Evolutionary conservation across 345 rosid genomes (phyloP).

Genomic region (Salix suchowensis): DNA sequence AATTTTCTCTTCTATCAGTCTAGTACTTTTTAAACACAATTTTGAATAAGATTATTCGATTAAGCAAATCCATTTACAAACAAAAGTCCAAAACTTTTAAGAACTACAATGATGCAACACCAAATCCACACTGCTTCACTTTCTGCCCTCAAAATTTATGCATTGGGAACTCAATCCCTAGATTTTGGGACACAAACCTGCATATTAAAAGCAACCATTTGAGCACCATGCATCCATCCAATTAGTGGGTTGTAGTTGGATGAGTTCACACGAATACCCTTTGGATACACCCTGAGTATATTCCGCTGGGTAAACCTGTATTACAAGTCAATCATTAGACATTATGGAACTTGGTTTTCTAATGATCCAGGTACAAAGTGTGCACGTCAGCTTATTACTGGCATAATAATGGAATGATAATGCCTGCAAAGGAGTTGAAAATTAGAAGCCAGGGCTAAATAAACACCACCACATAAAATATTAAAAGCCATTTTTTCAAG

Average conservation of each 20-base stretch:
- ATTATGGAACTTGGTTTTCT: not conserved
- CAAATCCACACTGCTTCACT: not conserved
- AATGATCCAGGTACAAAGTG: not conserved
- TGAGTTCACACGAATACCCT: conserved; percentile 69
- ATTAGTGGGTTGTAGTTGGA: conserved; percentile 66
- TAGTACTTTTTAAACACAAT: not conserved
- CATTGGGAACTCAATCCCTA: not conserved
- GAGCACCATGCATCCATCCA: conserved; percentile 87
- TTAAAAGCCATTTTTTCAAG: not conserved
- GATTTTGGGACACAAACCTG: conserved; percentile 42
- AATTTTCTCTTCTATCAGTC: not conserved
- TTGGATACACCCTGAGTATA: conserved; percentile 79
- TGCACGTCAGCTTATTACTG: not conserved
- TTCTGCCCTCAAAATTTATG: not conserved
- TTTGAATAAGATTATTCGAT: not conserved
- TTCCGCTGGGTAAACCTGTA: conserved; percentile 73
- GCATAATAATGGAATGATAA: not conserved
- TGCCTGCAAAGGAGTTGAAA: not conserved
- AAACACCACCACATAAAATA: not conserved
- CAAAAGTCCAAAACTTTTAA: not conserved
- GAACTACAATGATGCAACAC: not conserved
- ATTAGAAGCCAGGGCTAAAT: not conserved
- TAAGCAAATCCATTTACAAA: not conserved
- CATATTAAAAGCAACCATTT: conserved; percentile 89
- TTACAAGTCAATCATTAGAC: conserved; percentile 22